Evolutionary conservation across 2,329 filamentous ascomycete species (phyloP).

Genomic region (Verticillium albo-atrum): DNA sequence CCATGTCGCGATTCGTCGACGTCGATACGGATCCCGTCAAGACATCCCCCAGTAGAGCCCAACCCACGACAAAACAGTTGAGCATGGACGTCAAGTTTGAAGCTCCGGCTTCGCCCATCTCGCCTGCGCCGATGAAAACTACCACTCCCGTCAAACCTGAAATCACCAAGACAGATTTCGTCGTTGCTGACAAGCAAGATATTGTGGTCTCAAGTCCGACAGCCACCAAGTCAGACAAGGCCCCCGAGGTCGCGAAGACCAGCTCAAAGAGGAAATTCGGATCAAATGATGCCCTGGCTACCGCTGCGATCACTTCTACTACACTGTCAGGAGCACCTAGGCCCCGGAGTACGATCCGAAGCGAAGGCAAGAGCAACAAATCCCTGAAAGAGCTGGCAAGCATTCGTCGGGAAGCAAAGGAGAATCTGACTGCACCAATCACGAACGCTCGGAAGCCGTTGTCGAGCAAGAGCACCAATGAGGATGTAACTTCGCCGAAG

Average conservation of each 20-base stretch:
- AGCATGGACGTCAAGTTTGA: neutral
- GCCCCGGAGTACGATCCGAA: neutral
- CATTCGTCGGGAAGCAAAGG: conserved; percentile 34
- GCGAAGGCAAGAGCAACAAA: conserved; percentile 30
- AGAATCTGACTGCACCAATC: conserved; percentile 21
- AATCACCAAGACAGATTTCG: neutral
- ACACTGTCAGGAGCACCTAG: neutral
- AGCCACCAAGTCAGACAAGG: neutral
- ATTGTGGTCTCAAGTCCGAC: neutral
- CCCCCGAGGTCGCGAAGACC: conserved; percentile 30
- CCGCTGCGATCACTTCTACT: conserved; percentile 6
- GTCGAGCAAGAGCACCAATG: conserved; percentile 55
- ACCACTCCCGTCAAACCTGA: neutral
- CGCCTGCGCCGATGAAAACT: neutral
- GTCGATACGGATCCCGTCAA: conserved; percentile 44
- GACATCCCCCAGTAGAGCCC: conserved; percentile 1
- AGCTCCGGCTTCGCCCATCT: neutral
- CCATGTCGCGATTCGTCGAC: conserved; percentile 54
- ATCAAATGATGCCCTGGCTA: conserved; percentile 45
- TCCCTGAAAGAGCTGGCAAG: conserved; percentile 41
- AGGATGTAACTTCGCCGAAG: conserved; percentile 54
- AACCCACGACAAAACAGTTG: neutral
- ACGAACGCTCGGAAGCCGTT: conserved; percentile 41
- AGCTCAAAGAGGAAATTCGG: conserved; percentile 56
- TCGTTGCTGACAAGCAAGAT: neutral